phyloP scores from a whole-genome alignment of 257 asterid species.

The Echium plantagineum region DNA sequence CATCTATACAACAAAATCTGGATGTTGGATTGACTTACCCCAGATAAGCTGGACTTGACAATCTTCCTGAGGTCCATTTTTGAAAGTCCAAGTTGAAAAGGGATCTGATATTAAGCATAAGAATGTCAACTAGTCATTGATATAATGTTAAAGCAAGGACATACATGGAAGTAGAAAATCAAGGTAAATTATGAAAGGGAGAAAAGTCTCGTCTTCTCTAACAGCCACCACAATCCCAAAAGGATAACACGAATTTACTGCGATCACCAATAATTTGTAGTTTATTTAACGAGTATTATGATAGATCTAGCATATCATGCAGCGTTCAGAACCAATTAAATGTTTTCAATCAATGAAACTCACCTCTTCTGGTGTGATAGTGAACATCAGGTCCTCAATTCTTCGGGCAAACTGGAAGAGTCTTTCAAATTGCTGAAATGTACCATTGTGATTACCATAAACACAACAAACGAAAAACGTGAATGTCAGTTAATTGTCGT shows the following conservation, averaged over 20 bases:
- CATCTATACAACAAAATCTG: slow-evolving; percentile 6
- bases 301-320: background rate
- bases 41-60: slow-evolving; percentile 72
- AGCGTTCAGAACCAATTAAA: background rate
- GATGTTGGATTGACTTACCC: slow-evolving; percentile 41
- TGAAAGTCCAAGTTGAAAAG: slow-evolving; percentile 82
- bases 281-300: background rate
- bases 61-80: slow-evolving; percentile 86
- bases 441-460: background rate
- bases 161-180: background rate
- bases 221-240: too few relatives aligned
- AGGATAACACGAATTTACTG: background rate
- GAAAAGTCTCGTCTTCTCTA: too few relatives aligned
- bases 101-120: slow-evolving; percentile 45
- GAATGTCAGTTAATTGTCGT: background rate
- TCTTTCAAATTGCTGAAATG: slow-evolving; percentile 84
- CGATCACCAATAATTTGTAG: background rate
- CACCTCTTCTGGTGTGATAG: slow-evolving; percentile 84
- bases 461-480: too few relatives aligned
- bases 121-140: slow-evolving; percentile 6
- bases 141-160: slow-evolving; percentile 4
- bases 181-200: too few relatives aligned
- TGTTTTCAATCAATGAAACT: slow-evolving; percentile 10
- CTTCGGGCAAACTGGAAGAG: slow-evolving; percentile 88
- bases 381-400: slow-evolving; percentile 72